phyloP scores from a whole-genome alignment of 179 eudicot genomes.

The Nepenthes alata region DNA sequence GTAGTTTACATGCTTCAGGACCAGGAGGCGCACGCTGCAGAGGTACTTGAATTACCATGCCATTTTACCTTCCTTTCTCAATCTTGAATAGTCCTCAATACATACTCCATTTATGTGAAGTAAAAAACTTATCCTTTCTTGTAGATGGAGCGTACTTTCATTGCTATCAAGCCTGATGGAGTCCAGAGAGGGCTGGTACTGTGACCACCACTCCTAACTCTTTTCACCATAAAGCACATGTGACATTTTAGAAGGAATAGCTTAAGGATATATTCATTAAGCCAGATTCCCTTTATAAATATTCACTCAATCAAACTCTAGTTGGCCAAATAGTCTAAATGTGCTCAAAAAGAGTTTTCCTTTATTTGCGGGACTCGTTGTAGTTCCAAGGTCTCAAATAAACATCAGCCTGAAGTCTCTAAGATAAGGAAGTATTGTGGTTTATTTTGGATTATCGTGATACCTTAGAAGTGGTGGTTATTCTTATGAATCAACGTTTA shows the following conservation, averaged over 20 bases:
- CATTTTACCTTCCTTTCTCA: conserved; percentile 1
- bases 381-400: too few relatives aligned
- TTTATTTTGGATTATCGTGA: too few relatives aligned
- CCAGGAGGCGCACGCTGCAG: conserved; percentile 80
- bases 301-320: too few relatives aligned
- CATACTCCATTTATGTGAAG: not conserved
- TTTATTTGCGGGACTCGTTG: too few relatives aligned
- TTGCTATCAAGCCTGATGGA: conserved; percentile 99
- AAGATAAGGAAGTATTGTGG: too few relatives aligned
- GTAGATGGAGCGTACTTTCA: conserved; percentile 92
- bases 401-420: too few relatives aligned
- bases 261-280: not conserved
- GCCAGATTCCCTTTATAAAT: too few relatives aligned
- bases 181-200: conserved; percentile 89
- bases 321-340: too few relatives aligned
- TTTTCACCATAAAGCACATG: not conserved
- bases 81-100: not conserved
- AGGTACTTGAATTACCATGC: conserved; percentile 31
- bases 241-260: not conserved
- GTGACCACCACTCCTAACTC: not conserved
- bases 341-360: not conserved
- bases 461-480: too few relatives aligned
- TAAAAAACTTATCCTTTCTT: conserved; percentile 3
- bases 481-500: too few relatives aligned
- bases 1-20: conserved; percentile 86